These are phyloP conservation scores for Cardamine chenopodiifolia DNA, from an alignment of 345 rosid species.

Conservation along the genomic window DNA sequence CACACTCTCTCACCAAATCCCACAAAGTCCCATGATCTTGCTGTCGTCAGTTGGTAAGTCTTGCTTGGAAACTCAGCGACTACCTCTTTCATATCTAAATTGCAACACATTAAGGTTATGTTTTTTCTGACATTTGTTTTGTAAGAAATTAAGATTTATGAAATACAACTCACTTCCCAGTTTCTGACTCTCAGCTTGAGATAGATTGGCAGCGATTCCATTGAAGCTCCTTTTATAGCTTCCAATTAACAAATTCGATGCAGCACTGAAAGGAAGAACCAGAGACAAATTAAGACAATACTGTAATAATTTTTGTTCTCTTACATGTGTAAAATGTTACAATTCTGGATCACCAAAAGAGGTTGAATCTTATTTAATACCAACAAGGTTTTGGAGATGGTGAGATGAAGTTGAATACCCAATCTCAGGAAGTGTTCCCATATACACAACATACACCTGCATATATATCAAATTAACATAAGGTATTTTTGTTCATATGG, in stretches of 20 bases:
- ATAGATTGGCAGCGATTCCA: slow-evolving; percentile 58
- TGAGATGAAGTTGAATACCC: slow-evolving; percentile 21
- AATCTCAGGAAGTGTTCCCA: slow-evolving; percentile 31
- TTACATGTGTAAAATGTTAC: background rate
- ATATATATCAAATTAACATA: background rate
- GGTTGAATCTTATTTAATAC: slow-evolving; percentile 1
- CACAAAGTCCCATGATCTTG: slow-evolving; percentile 50
- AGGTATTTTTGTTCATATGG: too few species aligned
- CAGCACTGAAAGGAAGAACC: slow-evolving; percentile 10
- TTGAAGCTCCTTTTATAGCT: slow-evolving; percentile 59
- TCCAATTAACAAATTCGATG: slow-evolving; percentile 21
- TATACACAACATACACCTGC: slow-evolving; percentile 34
- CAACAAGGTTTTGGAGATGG: slow-evolving; percentile 30
- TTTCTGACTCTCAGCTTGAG: slow-evolving; percentile 41
- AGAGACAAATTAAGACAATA: background rate
- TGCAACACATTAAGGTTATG: background rate
- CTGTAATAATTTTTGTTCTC: background rate
- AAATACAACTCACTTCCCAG: slow-evolving; percentile 38
- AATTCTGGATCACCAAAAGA: background rate
- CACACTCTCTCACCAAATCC: slow-evolving; percentile 26
- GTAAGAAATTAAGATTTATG: background rate
- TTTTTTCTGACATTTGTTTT: background rate
- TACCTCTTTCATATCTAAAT: slow-evolving; percentile 37
- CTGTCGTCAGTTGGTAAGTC: slow-evolving; percentile 31
- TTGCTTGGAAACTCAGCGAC: slow-evolving; percentile 37